Evolutionary conservation across 441 rosid genomes (phyloP), one percentile per base, ranked within the genome.

Genomic region (Gossypium trilobum): DNA sequence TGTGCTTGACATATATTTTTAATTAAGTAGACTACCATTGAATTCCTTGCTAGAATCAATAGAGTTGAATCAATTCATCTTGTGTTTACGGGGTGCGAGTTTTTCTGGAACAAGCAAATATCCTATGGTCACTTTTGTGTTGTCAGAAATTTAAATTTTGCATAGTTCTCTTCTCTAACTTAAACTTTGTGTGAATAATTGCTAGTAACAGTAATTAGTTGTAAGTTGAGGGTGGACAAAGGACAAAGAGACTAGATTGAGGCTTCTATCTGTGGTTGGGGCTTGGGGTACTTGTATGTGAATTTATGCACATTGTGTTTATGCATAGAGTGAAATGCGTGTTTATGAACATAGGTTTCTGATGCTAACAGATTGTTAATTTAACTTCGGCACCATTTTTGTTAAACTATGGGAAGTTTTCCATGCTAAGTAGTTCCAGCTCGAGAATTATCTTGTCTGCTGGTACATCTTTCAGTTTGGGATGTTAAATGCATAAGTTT

Each of bases 401-500:
- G 54, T 23, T 48, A 48, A 67, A 48, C 33, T 25, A 23, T 48
- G 57, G 57, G 71, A 48, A 48, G 22, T 48, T n/a, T 23, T 33
- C 48, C 58, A 14, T 48, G 39, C 57, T n/a, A 46, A 66, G 22
- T 44, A 46, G 56, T 16, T 25, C 14, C 39, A 14, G 57, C 71
- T 50, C 29, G 23, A 48, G 39, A 25, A 52, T 29, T 23, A 25
- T 46, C 42, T 48, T 22, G 31, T 10, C 14, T 10, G 42, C 23
- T 13, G 22, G 22, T 66, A 66, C 36, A 46, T 6, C n/a, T 48
- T 39, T 44, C 22, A 14, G 42, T 62, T 14, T 3, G 48, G 20
- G 68, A 62, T 62, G 68, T 33, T 67, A 67, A 67, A 11, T 48
- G 39, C 42, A 61, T 19, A 64, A 67, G 33, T 52, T 46, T 66